A percentile compares a stretch with the other conserved stretches of the same genome.
These are phyloP conservation scores for Beauveria sp. DNA, from an alignment of 2,329 filamentous ascomycete species.

Conservation along the genomic window DNA sequence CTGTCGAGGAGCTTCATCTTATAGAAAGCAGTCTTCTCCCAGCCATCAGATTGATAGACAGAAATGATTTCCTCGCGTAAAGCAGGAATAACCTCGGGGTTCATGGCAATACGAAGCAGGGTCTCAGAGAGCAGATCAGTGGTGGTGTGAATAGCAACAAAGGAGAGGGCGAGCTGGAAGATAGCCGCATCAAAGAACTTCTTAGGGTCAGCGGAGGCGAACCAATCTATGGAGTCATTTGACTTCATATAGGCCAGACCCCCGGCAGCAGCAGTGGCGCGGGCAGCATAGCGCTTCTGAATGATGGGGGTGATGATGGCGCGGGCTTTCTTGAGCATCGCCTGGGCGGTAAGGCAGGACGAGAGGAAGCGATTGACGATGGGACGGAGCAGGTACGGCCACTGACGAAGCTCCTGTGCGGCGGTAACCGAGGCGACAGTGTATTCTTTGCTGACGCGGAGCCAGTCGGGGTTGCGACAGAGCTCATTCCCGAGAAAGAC, in stretches of 20 bases:
- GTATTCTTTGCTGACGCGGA: slow-evolving; percentile 37
- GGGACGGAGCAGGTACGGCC: slow-evolving; percentile 37
- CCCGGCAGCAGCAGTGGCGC: slow-evolving; percentile 17
- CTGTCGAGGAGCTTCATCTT: slow-evolving; percentile 40
- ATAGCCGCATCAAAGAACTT: slow-evolving; percentile 11
- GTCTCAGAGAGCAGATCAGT: slow-evolving; percentile 21
- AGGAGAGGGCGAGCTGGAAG: slow-evolving; percentile 22
- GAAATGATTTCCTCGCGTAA: slow-evolving; percentile 33
- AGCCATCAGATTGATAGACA: slow-evolving; percentile 19
- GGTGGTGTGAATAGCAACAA: slow-evolving; percentile 49
- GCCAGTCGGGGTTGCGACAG: slow-evolving; percentile 36
- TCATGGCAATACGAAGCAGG: slow-evolving; percentile 29
- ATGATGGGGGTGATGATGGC: slow-evolving; percentile 30
- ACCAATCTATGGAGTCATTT: slow-evolving; percentile 46
- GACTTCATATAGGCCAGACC: slow-evolving; percentile 32
- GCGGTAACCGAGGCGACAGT: slow-evolving; percentile 31
- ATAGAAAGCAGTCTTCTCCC: slow-evolving; percentile 36
- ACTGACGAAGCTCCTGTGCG: slow-evolving; percentile 24
- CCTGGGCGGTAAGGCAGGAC: slow-evolving; percentile 25
- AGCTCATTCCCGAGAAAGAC: slow-evolving; percentile 32
- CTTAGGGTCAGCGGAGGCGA: slow-evolving; percentile 35
- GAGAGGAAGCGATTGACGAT: slow-evolving; percentile 37
- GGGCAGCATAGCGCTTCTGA: slow-evolving; percentile 34
- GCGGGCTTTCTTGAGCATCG: slow-evolving; percentile 5
- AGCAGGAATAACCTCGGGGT: slow-evolving; percentile 26